These are phyloP conservation scores for Fusarium gaditjirri DNA, from an alignment of 2,329 filamentous ascomycete genomes.

Conservation along the genomic window DNA sequence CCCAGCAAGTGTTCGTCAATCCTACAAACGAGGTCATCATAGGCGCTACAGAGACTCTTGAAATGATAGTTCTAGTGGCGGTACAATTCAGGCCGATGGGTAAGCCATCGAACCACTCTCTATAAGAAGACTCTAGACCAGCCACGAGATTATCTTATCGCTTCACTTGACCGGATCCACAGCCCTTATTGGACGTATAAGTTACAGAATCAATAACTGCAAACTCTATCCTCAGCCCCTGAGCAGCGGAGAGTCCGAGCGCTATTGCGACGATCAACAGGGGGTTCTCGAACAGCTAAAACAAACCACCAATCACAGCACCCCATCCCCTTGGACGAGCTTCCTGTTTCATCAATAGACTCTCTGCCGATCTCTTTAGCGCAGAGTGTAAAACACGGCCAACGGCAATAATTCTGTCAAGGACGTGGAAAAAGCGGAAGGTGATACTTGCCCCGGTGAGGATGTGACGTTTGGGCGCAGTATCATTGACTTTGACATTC, in stretches of 20 bases:
- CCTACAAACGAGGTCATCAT: background rate
- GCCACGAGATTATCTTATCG: no score
- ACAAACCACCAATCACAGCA: background rate
- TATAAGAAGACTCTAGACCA: background rate
- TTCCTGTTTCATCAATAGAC: background rate
- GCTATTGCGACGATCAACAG: background rate
- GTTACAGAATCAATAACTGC: background rate
- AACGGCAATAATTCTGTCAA: background rate
- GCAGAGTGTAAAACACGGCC: background rate
- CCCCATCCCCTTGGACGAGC: background rate
- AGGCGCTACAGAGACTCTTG: accelerated
- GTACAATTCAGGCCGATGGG: background rate
- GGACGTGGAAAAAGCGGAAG: background rate
- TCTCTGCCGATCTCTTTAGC: background rate
- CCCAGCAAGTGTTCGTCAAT: background rate
- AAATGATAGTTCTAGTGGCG: background rate
- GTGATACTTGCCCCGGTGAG: background rate
- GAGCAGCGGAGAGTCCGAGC: background rate
- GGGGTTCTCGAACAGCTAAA: background rate
- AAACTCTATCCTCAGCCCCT: background rate
- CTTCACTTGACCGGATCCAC: background rate
- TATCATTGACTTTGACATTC: background rate
- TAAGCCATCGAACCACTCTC: background rate
- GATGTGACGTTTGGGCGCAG: background rate
- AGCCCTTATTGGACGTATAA: background rate